A percentile compares a stretch with the other conserved stretches of the same genome.
Conservation (phyloP, 805 yeast genomes). For the Yarrowia deformans region DNA sequence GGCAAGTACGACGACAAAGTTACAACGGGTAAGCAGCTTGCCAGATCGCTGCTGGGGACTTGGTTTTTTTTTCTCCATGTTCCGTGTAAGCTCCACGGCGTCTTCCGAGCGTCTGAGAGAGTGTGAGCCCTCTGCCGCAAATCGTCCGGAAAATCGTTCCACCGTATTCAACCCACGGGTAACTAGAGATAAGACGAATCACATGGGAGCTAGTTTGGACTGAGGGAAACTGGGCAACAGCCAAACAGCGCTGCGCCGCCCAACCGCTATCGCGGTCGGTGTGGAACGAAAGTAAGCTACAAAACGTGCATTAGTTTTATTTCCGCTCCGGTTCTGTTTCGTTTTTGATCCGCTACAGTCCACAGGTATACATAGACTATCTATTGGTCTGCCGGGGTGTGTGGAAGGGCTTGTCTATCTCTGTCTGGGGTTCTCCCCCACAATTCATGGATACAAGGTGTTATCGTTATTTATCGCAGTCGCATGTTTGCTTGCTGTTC, state of each 20-base stretch:
- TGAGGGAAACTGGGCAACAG: too few species aligned
- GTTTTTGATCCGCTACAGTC: too few species aligned
- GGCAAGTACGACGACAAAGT: conserved; percentile 24
- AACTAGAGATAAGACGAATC: neutral
- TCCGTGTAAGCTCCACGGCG: conserved; percentile 25
- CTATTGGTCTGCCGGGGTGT: neutral
- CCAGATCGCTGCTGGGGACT: conserved; percentile 17
- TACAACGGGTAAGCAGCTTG: conserved; percentile 31
- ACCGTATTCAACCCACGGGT: too few species aligned
- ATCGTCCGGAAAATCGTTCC: too few species aligned
- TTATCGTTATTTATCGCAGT: conserved; percentile 5
- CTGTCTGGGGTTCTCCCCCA: neutral
- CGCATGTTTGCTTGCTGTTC: conserved; percentile 19
- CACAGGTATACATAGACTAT: neutral
- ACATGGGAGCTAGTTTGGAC: neutral
- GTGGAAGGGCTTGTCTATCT: too few species aligned
- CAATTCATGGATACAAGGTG: neutral
- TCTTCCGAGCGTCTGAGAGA: neutral
- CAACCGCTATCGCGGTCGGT: too few species aligned
- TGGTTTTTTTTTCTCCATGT: neutral
- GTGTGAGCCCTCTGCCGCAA: too few species aligned
- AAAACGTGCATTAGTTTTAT: neutral
- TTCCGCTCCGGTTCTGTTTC: neutral
- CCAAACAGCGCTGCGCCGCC: too few species aligned
- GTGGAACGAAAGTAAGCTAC: conserved; percentile 23